Base-by-base conservation (phyloP, 2,329 filamentous ascomycete genomes). In the Hypomyces rosellus region DNA sequence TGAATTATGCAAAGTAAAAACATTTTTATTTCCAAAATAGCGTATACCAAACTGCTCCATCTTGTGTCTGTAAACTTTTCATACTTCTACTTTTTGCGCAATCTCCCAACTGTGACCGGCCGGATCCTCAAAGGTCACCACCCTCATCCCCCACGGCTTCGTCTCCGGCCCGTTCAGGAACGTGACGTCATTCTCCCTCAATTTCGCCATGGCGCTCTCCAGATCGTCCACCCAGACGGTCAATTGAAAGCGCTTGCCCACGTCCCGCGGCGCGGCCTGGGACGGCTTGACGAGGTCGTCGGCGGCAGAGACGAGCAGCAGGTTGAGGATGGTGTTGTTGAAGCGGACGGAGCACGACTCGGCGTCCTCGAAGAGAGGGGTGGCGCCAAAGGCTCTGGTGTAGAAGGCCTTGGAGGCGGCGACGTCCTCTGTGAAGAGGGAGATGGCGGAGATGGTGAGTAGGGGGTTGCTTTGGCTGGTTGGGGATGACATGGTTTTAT, bases 41-140 rank as follows among this genome's bases (percentile, higher is more conserved):
- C 8, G 25, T 30, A 2, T 30, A 30, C 9, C 25, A 30, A 30
- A 30, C 25, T 30, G 25, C 25, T 30, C 36, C 13, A 7, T n/a
- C n/a, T n/a, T n/a, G 14, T 20, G n/a, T 20, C 16, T 43, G 39
- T 49, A 12, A 16, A 16, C 18, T 43, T 43, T n/a, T n/a, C n/a
- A n/a, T n/a, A n/a, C n/a, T n/a, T 40, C 33, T 6, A 50, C 46
- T 3, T 51, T 49, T 30, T 55, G 43, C 34, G 54, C 52, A 48
- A 54, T 33, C 46, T 54, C 49, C 51, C 52, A 48, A 48, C 43
- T 46, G 22, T 46, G 52, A 3, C 54, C 54, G 2, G 50, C 43
- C 30, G 54, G 54, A 37, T 56, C 50, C 45, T 54, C 46, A 52
- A 55, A 55, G 1, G 52, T 52, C n/a, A 49, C 54, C 5, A 45